phyloP scores from a whole-genome alignment of 148 eudicot species.

The Diospyros kaki region DNA sequence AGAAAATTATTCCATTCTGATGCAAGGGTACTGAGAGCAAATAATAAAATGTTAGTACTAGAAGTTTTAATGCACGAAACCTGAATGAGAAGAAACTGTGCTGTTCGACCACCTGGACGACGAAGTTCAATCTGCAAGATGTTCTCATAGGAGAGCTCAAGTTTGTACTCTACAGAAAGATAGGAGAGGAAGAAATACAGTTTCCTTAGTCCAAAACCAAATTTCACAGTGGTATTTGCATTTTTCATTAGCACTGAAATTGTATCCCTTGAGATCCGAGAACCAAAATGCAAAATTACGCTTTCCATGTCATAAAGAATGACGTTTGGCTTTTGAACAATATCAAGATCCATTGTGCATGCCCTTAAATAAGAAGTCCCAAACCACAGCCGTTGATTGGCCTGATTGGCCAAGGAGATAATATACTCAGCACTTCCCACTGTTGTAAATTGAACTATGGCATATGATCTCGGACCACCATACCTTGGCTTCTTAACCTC shows the following conservation, averaged over 20 bases:
- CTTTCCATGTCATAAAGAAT: conserved; percentile 12
- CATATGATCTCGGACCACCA: conserved; percentile 20
- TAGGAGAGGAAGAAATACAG: conserved; percentile 13
- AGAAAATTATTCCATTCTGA: neutral
- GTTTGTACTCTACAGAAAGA: conserved; percentile 9
- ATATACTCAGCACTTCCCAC: conserved; percentile 18
- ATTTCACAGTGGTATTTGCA: conserved; percentile 15
- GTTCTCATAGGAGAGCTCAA: conserved; percentile 41
- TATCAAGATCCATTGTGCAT: neutral
- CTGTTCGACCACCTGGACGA: conserved; percentile 24
- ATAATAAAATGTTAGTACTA: neutral
- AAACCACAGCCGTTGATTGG: conserved; percentile 20
- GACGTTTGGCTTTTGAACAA: conserved; percentile 15
- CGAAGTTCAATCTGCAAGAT: conserved; percentile 52
- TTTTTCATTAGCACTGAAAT: conserved; percentile 16
- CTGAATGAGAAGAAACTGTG: conserved; percentile 52
- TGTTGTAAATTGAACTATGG: conserved; percentile 33
- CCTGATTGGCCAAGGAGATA: conserved; percentile 20
- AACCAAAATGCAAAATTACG: conserved; percentile 14
- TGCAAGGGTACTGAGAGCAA: neutral
- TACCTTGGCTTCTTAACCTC: conserved; percentile 29
- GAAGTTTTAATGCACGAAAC: conserved; percentile 16
- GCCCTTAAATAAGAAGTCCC: conserved; percentile 35
- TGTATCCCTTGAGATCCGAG: conserved; percentile 17
- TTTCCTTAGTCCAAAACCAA: conserved; percentile 17